These are phyloP conservation scores for Tylopilus vinaceipallidus DNA, from an alignment of 768 basidiomycete species.

Conservation along the genomic window DNA sequence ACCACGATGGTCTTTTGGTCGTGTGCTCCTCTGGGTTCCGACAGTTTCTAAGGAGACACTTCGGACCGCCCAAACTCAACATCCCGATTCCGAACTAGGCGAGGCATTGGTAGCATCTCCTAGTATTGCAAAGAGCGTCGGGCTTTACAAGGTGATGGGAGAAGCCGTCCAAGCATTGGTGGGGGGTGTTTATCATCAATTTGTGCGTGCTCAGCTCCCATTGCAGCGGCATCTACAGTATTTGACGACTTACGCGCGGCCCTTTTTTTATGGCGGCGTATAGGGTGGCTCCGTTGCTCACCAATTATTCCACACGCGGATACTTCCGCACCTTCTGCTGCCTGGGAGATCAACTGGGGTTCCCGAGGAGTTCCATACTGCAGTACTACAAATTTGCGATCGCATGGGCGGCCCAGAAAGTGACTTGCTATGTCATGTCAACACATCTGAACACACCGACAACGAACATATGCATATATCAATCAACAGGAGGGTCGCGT, in stretches of 20 bases:
- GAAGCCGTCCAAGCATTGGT: slow-evolving; percentile 73
- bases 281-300: slow-evolving; percentile 36
- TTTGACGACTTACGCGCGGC: slow-evolving; percentile 10
- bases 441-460: neutral
- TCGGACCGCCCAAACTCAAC: slow-evolving; percentile 11
- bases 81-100: slow-evolving; percentile 26
- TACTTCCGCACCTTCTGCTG: slow-evolving; percentile 33
- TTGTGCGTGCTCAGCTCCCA: slow-evolving; percentile 49
- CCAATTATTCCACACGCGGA: slow-evolving; percentile 34
- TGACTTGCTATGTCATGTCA: slow-evolving; percentile 9
- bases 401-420: slow-evolving; percentile 32
- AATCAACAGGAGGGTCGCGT: slow-evolving; percentile 24
- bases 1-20: slow-evolving; percentile 70
- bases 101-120: slow-evolving; percentile 29
- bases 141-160: slow-evolving; percentile 76
- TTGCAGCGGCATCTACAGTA: slow-evolving; percentile 11
- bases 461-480: slow-evolving; percentile 7
- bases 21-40: slow-evolving; percentile 74
- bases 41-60: slow-evolving; percentile 43
- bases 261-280: neutral
- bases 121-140: slow-evolving; percentile 50
- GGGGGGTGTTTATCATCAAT: slow-evolving; percentile 78
- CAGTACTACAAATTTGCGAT: slow-evolving; percentile 27
- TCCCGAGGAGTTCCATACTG: slow-evolving; percentile 30
- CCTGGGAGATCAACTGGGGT: slow-evolving; percentile 27